Conservation (phyloP, 2,329 filamentous ascomycete genomes). For the Pochonia chlamydosporia region DNA sequence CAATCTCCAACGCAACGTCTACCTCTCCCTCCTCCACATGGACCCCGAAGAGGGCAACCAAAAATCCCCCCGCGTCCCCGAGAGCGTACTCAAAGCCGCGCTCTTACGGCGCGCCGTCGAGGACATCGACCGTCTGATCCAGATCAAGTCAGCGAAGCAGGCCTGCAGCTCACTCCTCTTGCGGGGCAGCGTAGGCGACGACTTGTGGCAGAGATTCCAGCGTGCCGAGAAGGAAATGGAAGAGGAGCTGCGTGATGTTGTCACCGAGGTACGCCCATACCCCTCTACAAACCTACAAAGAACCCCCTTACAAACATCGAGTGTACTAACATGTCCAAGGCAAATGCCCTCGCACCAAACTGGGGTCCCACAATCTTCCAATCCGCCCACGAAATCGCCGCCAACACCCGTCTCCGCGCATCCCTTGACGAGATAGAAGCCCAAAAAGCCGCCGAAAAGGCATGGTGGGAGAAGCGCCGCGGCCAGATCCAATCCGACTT, state of each 20-base stretch:
- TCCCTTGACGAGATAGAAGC: slow-evolving; percentile 69
- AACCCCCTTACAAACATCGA: too few species aligned
- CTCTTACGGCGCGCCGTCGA: slow-evolving; percentile 84
- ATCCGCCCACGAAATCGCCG: slow-evolving; percentile 90
- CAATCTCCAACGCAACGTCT: slow-evolving; percentile 89
- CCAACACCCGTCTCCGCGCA: slow-evolving; percentile 72
- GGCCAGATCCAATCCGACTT: slow-evolving; percentile 68
- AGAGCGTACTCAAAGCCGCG: slow-evolving; percentile 81
- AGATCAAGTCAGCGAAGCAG: slow-evolving; percentile 82
- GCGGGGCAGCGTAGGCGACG: slow-evolving; percentile 89
- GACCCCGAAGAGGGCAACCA: slow-evolving; percentile 55
- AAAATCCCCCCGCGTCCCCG: slow-evolving; percentile 67
- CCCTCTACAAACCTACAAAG: too few species aligned
- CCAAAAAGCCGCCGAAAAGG: slow-evolving; percentile 67
- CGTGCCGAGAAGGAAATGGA: slow-evolving; percentile 97
- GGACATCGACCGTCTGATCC: slow-evolving; percentile 86
- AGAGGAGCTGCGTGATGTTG: slow-evolving; percentile 89
- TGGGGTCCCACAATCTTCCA: slow-evolving; percentile 98
- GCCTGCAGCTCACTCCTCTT: slow-evolving; percentile 79
- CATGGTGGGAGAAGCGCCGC: slow-evolving; percentile 88
- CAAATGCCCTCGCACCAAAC: slow-evolving; percentile 79
- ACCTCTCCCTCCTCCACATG: slow-evolving; percentile 85
- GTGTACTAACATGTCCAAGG: slow-evolving; percentile 45
- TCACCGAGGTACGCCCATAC: slow-evolving; percentile 82
- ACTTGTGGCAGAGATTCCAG: slow-evolving; percentile 88